Evolutionary conservation across 176 grass and related monocot species (phyloP).

Genomic region (Hsuehochloa calcarea): DNA sequence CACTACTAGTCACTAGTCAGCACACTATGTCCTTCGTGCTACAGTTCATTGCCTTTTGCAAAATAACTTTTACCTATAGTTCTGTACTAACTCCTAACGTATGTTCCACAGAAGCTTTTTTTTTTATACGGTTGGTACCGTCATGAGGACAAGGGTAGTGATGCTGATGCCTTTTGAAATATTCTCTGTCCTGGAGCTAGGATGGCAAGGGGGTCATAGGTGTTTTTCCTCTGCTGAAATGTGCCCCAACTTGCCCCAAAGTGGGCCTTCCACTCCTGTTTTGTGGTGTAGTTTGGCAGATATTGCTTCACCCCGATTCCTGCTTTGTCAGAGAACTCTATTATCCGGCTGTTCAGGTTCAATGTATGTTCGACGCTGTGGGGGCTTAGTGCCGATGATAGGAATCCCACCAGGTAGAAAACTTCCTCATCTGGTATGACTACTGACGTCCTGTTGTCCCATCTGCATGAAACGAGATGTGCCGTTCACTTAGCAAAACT

Average conservation of each 20-base stretch:
- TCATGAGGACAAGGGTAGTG: constrained; percentile 38
- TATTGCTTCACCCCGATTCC: constrained; percentile 73
- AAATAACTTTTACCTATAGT: constrained; percentile 1
- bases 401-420: constrained; percentile 89
- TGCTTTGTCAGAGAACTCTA: constrained; percentile 53
- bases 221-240: constrained; percentile 65
- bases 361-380: constrained; percentile 46
- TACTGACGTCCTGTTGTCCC: constrained; percentile 75
- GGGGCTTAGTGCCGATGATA: constrained; percentile 50
- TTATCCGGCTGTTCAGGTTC: constrained; percentile 55
- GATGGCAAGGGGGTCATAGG: constrained; percentile 77
- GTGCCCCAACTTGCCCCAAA: constrained; percentile 72
- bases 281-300: constrained; percentile 62
- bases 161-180: constrained; percentile 55
- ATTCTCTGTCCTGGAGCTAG: constrained; percentile 87
- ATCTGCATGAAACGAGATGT: constrained; percentile 51
- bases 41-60: constrained; percentile 7
- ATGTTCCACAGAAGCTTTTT: constrained; percentile 2
- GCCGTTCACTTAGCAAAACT: constrained; percentile 3
- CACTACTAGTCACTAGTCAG: not conserved
- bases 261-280: constrained; percentile 70
- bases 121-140: not conserved
- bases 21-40: not conserved
- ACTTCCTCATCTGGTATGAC: constrained; percentile 76
- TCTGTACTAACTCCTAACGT: constrained; percentile 14